Conservation (phyloP, 495 filamentous ascomycete species). For the Halenospora varia region DNA sequence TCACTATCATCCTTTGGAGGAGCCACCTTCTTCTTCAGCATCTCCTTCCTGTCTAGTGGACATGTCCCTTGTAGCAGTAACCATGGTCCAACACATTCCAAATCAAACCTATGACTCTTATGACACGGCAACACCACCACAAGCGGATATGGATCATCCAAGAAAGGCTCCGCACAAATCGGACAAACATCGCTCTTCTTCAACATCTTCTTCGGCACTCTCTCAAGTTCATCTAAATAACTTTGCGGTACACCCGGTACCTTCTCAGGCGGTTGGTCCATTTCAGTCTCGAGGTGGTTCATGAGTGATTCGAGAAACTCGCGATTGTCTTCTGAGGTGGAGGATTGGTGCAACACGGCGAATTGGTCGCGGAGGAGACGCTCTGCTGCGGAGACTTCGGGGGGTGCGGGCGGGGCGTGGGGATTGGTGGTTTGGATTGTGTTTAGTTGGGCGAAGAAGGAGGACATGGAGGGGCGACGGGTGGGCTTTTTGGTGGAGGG, state of each 20-base stretch:
- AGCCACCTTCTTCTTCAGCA: slow-evolving; percentile 67
- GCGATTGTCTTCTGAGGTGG: too few species aligned
- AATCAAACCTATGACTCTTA: slow-evolving; percentile 75
- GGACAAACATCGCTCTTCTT: slow-evolving; percentile 69
- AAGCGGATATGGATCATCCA: slow-evolving; percentile 76
- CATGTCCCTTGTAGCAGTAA: slow-evolving; percentile 83
- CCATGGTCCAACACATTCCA: slow-evolving; percentile 96
- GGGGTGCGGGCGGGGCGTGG: slow-evolving; percentile 67
- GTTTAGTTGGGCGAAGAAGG: slow-evolving; percentile 76
- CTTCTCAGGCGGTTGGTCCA: slow-evolving; percentile 60
- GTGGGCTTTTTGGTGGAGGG: slow-evolving; percentile 31
- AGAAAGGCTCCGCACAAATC: slow-evolving; percentile 79
- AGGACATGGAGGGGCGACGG: slow-evolving; percentile 78
- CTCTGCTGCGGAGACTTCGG: slow-evolving; percentile 62
- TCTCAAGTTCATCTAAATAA: slow-evolving; percentile 77
- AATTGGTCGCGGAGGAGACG: slow-evolving; percentile 48
- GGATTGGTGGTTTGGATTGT: slow-evolving; percentile 57
- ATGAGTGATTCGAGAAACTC: slow-evolving; percentile 59
- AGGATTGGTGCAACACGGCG: slow-evolving; percentile 9
- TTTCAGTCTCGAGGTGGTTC: slow-evolving; percentile 53
- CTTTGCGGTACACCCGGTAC: slow-evolving; percentile 74
- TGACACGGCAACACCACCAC: slow-evolving; percentile 88
- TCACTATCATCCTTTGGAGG: slow-evolving; percentile 44
- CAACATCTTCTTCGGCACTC: slow-evolving; percentile 67
- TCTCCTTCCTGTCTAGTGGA: slow-evolving; percentile 76